Conservation (phyloP, 2,329 filamentous ascomycete genomes). For the Beauveria sp. region DNA sequence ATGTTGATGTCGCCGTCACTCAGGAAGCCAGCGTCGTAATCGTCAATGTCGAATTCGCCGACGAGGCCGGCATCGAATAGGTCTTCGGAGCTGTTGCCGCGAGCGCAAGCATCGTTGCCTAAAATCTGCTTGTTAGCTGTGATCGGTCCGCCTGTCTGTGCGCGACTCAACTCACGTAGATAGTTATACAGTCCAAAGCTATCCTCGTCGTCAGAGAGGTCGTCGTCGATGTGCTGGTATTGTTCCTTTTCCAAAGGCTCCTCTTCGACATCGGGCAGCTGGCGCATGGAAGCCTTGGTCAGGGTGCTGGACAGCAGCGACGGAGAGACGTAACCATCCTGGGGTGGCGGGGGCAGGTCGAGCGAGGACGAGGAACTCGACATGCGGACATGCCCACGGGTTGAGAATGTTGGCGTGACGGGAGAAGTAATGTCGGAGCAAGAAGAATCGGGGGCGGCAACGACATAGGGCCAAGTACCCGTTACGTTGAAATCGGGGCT, state of each 20-base stretch:
- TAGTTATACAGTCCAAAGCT: conserved; percentile 54
- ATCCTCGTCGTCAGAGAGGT: conserved; percentile 18
- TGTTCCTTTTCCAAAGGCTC: conserved; percentile 67
- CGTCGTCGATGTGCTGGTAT: conserved; percentile 43
- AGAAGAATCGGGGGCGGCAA: conserved; percentile 45
- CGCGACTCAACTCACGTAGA: conserved; percentile 55
- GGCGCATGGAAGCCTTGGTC: conserved; percentile 52
- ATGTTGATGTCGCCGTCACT: conserved; percentile 53
- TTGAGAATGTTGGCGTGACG: conserved; percentile 61
- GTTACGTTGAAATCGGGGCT: conserved; percentile 27
- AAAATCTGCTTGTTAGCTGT: conserved; percentile 16
- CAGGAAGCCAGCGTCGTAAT: conserved; percentile 61
- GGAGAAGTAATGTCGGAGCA: conserved; percentile 63
- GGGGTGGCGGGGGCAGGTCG: conserved; percentile 43
- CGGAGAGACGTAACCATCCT: conserved; percentile 49
- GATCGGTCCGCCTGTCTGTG: conserved; percentile 13
- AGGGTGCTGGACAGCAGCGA: conserved; percentile 10
- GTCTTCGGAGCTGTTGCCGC: conserved; percentile 40
- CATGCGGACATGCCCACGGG: conserved; percentile 55
- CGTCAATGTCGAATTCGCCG: conserved; percentile 37
- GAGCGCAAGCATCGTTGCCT: conserved; percentile 58
- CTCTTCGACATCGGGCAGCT: conserved; percentile 76
- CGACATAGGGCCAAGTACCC: conserved; percentile 25
- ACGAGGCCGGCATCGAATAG: conserved; percentile 30
- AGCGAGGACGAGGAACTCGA: conserved; percentile 75